phyloP scores from a whole-genome alignment of 106 monocot species.

The Hemerocallis citrina region DNA sequence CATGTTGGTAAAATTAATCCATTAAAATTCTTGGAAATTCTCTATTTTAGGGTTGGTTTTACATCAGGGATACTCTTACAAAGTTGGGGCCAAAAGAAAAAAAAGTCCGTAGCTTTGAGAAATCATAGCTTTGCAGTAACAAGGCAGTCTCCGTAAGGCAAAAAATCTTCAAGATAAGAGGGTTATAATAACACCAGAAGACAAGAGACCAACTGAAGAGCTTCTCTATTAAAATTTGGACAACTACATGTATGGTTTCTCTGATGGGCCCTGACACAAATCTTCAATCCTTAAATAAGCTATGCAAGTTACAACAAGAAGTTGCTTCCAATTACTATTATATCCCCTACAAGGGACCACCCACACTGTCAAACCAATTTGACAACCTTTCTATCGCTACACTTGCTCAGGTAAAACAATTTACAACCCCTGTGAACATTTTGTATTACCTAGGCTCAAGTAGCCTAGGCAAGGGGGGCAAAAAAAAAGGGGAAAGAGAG shows the following conservation, averaged over 20 bases:
- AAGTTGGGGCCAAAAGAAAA: too few species aligned
- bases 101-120: too few species aligned
- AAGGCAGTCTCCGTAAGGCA: too few species aligned
- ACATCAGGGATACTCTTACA: too few species aligned
- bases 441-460: background rate
- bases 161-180: too few species aligned
- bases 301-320: background rate
- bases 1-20: too few species aligned
- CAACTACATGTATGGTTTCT: conserved; percentile 1
- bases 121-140: too few species aligned
- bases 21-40: too few species aligned
- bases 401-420: conserved; percentile 5
- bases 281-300: background rate
- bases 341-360: background rate
- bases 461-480: too few species aligned
- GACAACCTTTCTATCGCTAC: background rate
- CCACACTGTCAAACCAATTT: background rate
- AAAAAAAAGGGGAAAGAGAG: background rate
- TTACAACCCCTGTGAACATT: background rate
- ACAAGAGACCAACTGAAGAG: too few species aligned
- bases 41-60: too few species aligned
- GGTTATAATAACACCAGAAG: too few species aligned
- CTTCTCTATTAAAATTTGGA: conserved; percentile 6
- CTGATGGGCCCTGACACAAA: background rate
- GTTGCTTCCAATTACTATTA: background rate